Conservation (phyloP, 345 rosid species). For the Syzygium grande region DNA sequence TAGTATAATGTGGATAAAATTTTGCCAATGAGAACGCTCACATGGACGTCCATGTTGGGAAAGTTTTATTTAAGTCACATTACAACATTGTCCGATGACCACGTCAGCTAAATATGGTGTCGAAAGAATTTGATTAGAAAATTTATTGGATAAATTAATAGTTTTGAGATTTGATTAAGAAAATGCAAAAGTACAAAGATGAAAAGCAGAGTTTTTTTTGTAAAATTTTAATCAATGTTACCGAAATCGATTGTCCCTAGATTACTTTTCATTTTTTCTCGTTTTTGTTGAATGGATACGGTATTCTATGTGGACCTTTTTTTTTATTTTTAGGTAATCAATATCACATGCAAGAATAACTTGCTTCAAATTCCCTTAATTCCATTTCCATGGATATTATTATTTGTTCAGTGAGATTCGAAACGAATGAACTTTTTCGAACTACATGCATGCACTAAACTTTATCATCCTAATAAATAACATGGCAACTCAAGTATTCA, state of each 20-base stretch:
- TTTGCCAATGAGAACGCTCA: not conserved
- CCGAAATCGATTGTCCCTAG: not conserved
- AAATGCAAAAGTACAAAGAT: accelerated
- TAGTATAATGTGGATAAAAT: not conserved
- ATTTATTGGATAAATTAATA: not conserved
- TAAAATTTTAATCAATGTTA: not conserved
- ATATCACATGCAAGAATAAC: not conserved
- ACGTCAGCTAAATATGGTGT: accelerated
- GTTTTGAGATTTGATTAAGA: not conserved
- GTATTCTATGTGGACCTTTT: not conserved
- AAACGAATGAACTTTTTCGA: not conserved
- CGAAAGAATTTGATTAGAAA: accelerated
- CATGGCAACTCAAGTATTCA: not conserved
- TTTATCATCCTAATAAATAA: not conserved
- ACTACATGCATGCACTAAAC: not conserved
- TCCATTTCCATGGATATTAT: not conserved
- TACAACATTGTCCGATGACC: accelerated
- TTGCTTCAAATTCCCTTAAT: not conserved
- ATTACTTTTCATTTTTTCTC: not conserved
- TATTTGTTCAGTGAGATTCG: not conserved
- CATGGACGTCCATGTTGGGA: accelerated
- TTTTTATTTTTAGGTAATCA: not conserved
- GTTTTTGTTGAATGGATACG: not conserved
- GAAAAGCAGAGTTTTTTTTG: not conserved
- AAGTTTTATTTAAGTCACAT: not conserved